A percentile compares a stretch with the other conserved stretches of the same genome.
These are phyloP conservation scores for Russula sp. DNA, from an alignment of 768 basidiomycete genomes.

Conservation along the genomic window DNA sequence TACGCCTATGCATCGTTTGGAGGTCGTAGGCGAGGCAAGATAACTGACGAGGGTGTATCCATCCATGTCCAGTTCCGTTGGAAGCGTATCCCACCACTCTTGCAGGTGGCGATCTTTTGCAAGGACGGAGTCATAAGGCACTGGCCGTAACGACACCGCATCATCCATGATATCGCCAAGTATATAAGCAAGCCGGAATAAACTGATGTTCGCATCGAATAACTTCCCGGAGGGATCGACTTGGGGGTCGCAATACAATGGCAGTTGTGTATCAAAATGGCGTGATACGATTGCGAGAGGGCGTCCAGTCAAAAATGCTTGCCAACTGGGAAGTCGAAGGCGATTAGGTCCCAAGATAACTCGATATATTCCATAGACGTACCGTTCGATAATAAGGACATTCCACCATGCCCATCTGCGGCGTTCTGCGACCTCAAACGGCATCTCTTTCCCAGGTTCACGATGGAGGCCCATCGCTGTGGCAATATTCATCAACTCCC, in stretches of 20 bases:
- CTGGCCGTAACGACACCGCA: constrained; percentile 63
- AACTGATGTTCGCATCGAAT: constrained; percentile 66
- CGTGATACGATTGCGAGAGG: constrained; percentile 68
- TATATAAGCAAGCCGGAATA: constrained; percentile 66
- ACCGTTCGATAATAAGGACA: constrained; percentile 71
- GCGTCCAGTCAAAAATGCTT: constrained; percentile 77
- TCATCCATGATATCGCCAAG: constrained; percentile 79
- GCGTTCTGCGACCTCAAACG: constrained; percentile 64
- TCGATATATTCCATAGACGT: constrained; percentile 32
- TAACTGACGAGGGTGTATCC: constrained; percentile 66
- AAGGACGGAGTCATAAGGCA: constrained; percentile 65
- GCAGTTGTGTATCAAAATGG: constrained; percentile 74
- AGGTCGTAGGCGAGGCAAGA: constrained; percentile 54
- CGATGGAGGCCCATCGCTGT: constrained; percentile 79
- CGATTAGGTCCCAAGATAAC: neutral
- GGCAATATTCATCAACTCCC: constrained; percentile 63
- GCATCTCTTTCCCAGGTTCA: constrained; percentile 71
- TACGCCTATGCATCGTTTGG: constrained; percentile 59
- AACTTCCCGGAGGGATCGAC: constrained; percentile 52
- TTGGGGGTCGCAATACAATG: constrained; percentile 58
- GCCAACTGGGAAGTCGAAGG: constrained; percentile 51
- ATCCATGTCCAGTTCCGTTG: constrained; percentile 65
- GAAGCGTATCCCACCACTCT: constrained; percentile 70
- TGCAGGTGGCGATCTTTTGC: constrained; percentile 62
- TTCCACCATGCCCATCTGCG: constrained; percentile 87